phyloP scores from a whole-genome alignment of 768 basidiomycete species.

The Tylopilus balloui region DNA sequence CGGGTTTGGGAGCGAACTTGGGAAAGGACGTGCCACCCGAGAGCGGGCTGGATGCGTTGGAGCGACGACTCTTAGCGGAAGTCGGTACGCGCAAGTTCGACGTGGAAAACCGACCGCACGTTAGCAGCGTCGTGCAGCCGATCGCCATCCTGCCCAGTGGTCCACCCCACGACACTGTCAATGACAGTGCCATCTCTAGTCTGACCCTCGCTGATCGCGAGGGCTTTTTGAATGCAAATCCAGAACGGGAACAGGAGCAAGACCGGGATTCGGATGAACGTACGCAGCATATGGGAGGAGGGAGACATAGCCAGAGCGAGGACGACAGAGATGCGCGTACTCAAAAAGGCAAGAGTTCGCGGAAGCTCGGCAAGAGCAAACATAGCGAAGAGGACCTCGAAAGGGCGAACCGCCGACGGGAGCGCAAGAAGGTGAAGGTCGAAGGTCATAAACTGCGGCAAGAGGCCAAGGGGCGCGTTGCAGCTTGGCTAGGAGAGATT shows the following conservation, averaged over 20 bases:
- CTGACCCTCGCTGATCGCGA: slow-evolving; percentile 36
- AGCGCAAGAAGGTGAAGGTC: slow-evolving; percentile 30
- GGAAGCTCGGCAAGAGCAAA: slow-evolving; percentile 22
- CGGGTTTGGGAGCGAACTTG: slow-evolving; percentile 21
- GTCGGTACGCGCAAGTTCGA: slow-evolving; percentile 60
- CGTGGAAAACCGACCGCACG: slow-evolving; percentile 31
- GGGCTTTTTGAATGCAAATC: slow-evolving; percentile 11
- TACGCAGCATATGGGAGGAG: slow-evolving; percentile 28
- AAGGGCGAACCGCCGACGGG: slow-evolving; percentile 19
- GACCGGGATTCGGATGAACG: slow-evolving; percentile 32
- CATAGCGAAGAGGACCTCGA: slow-evolving; percentile 29
- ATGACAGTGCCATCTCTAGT: slow-evolving; percentile 48
- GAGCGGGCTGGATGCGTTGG: slow-evolving; percentile 69
- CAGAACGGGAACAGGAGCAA: slow-evolving; percentile 26
- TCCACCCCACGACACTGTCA: slow-evolving; percentile 24
- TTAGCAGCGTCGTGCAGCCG: slow-evolving; percentile 36
- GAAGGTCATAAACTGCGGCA: slow-evolving; percentile 37
- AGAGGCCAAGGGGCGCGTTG: slow-evolving; percentile 65
- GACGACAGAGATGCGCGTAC: slow-evolving; percentile 30
- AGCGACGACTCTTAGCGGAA: slow-evolving; percentile 61
- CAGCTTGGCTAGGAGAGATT: slow-evolving; percentile 72
- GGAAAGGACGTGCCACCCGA: slow-evolving; percentile 30
- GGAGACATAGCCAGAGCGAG: slow-evolving; percentile 25
- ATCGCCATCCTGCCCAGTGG: slow-evolving; percentile 36
- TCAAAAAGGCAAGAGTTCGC: slow-evolving; percentile 26